Conservation (phyloP, 2,329 filamentous ascomycete genomes). For the Trichoderma atroviride region DNA sequence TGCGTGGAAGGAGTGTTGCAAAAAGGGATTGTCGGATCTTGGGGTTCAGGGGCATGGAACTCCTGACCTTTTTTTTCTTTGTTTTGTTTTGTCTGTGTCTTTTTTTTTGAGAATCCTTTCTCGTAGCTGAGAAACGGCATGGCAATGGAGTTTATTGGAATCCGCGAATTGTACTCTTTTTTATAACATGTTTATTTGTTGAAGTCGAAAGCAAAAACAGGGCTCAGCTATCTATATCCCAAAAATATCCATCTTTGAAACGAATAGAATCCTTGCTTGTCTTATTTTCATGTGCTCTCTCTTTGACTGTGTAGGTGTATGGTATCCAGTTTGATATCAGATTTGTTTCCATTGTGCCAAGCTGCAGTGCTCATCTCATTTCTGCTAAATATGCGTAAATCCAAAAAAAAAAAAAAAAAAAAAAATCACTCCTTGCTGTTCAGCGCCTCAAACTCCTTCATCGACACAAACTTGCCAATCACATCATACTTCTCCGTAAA, state of each 20-base stretch:
- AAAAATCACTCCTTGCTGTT: conserved; percentile 16
- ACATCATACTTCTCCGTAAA: conserved; percentile 94
- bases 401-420: too few species aligned
- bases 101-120: conserved; percentile 24
- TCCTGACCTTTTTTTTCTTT: background rate
- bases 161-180: background rate
- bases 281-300: background rate
- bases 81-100: background rate
- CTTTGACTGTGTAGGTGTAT: background rate
- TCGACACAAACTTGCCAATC: conserved; percentile 79
- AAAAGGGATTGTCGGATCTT: conserved; percentile 35
- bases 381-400: background rate
- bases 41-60: background rate
- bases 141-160: conserved; percentile 19
- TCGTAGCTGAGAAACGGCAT: conserved; percentile 27
- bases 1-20: conserved; percentile 13
- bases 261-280: background rate
- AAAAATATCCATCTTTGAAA: background rate
- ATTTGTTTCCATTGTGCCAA: background rate
- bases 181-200: conserved; percentile 23
- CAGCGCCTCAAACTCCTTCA: conserved; percentile 41
- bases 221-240: background rate
- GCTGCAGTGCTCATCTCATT: background rate
- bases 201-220: background rate
- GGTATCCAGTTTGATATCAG: background rate